Evolutionary conservation across 192 early-diverging fungal species (phyloP).

Genomic region (Gaertneriomyces semiglobifer): DNA sequence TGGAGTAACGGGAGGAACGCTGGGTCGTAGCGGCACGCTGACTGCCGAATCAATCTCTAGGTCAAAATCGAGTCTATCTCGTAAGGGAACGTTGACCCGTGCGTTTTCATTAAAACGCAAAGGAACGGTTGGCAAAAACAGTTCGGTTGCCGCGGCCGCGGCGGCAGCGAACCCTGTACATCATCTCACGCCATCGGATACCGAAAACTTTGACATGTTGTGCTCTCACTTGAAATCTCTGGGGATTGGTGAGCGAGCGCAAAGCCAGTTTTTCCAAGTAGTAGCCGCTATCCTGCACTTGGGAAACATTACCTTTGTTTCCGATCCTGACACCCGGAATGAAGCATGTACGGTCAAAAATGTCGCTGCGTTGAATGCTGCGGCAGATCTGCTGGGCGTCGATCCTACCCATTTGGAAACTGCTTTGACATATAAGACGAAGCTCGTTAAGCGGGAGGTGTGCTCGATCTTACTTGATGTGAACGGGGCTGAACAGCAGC

Average conservation of each 20-base stretch:
- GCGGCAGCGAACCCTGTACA: conserved; percentile 6
- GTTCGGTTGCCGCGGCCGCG: neutral
- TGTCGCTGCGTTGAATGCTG: conserved; percentile 56
- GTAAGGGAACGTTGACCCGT: conserved; percentile 6
- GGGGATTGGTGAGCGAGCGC: conserved; percentile 48
- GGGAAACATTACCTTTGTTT: conserved; percentile 74
- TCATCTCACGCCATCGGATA: conserved; percentile 14
- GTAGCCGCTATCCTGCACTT: conserved; percentile 80
- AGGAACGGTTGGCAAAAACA: neutral
- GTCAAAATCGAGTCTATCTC: neutral
- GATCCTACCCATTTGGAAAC: conserved; percentile 54
- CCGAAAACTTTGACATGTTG: conserved; percentile 8
- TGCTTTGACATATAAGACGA: conserved; percentile 67
- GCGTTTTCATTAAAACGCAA: conserved; percentile 7
- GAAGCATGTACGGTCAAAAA: conserved; percentile 70
- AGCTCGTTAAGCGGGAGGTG: conserved; percentile 66
- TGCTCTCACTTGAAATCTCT: conserved; percentile 25
- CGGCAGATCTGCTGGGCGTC: conserved; percentile 73
- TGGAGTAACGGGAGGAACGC: conserved; percentile 11
- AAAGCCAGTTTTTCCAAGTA: conserved; percentile 65
- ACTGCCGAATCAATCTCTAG: neutral
- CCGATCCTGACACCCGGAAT: conserved; percentile 37
- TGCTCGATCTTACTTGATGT: conserved; percentile 79
- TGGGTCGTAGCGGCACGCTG: neutral
- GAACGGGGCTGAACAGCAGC: conserved; percentile 65